Evolutionary conservation across 73 alveolate genomes (phyloP).

Genomic region (Paramecium sonneborni): DNA sequence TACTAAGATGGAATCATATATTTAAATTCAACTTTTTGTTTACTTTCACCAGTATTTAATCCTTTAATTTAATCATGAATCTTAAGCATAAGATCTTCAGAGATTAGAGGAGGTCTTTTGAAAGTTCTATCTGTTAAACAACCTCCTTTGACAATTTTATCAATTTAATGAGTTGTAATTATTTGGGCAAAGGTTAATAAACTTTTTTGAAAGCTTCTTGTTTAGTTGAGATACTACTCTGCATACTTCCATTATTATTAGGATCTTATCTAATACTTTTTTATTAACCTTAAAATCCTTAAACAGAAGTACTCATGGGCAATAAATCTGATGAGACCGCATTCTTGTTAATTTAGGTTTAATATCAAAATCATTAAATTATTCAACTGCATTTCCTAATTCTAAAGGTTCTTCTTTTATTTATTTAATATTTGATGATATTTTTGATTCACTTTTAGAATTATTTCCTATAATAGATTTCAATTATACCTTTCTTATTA

Average conservation of each 20-base stretch:
- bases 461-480: background rate
- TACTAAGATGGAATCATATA: constrained; percentile 47
- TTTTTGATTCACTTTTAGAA: constrained; percentile 33
- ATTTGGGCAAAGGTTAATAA: constrained; percentile 1
- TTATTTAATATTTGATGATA: background rate
- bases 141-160: constrained; percentile 53
- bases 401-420: background rate
- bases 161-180: background rate
- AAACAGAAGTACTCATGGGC: constrained; percentile 27
- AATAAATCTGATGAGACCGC: background rate
- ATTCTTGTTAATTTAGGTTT: constrained; percentile 26
- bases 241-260: constrained; percentile 43
- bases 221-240: constrained; percentile 25
- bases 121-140: constrained; percentile 1
- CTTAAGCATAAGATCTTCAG: constrained; percentile 37
- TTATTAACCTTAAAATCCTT: constrained; percentile 45
- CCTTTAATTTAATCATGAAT: background rate
- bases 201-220: constrained; percentile 20
- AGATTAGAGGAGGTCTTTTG: background rate
- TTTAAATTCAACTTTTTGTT: constrained; percentile 31
- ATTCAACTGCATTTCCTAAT: background rate
- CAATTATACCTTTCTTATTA: background rate
- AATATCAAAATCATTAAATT: background rate
- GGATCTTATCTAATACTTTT: constrained; percentile 36
- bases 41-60: background rate